Conservation (phyloP, 176 grass and related monocot species). For the Oryza meridionalis region DNA sequence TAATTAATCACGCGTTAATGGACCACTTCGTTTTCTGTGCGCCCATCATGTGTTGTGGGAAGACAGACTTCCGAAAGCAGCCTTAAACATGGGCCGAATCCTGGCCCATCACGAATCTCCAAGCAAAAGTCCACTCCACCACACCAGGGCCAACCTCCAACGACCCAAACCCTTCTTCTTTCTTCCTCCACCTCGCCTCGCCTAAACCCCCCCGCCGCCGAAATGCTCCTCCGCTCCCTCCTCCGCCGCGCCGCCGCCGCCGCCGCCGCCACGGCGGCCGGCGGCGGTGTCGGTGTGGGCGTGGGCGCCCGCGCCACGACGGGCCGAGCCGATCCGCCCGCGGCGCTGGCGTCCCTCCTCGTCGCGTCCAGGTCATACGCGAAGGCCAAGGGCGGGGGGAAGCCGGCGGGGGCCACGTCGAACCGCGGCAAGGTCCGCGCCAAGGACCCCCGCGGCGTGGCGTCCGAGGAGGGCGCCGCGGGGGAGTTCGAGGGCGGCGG, state of each 20-base stretch:
- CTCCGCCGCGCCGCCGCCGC: conserved; percentile 52
- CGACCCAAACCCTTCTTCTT: conserved; percentile 40
- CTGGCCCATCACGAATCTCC: conserved; percentile 1
- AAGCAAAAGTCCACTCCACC: conserved; percentile 3
- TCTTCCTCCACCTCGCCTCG: background rate
- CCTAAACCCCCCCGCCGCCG: conserved; percentile 43
- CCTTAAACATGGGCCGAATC: background rate
- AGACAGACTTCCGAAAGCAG: too few species aligned
- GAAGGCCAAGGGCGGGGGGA: conserved; percentile 70
- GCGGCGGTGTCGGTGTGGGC: background rate
- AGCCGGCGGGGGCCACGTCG: conserved; percentile 45
- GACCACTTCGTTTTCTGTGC: too few species aligned
- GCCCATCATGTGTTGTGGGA: too few species aligned
- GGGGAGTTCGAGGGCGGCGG: conserved; percentile 25
- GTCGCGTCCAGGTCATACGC: conserved; percentile 61
- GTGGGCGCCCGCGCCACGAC: background rate
- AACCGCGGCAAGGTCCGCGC: conserved; percentile 60
- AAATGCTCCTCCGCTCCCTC: conserved; percentile 72
- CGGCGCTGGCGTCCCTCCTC: conserved; percentile 35
- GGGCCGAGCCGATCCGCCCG: background rate
- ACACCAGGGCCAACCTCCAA: too few species aligned
- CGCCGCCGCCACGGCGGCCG: conserved; percentile 18
- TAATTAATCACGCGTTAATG: too few species aligned
- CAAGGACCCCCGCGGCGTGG: conserved; percentile 60
- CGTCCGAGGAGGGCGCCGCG: conserved; percentile 36